Conservation (phyloP, 129 eudicot species). For the Deinandra increscens region DNA sequence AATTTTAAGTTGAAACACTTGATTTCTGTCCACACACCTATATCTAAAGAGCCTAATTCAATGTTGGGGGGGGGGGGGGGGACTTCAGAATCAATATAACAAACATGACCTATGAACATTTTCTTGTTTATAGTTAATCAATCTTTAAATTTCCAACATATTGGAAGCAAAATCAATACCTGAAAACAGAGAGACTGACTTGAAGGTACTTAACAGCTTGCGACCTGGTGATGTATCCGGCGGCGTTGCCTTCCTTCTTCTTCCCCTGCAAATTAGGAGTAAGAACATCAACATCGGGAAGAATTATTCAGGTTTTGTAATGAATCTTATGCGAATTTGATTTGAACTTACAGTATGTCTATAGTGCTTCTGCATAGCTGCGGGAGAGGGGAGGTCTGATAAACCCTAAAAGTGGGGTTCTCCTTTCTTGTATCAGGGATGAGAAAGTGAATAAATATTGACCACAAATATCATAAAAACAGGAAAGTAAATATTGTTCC, state of each 20-base stretch:
- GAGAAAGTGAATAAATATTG: too few relatives aligned
- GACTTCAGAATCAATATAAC: too few relatives aligned
- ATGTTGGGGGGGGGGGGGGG: too few relatives aligned
- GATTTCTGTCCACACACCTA: too few relatives aligned
- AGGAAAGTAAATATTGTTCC: too few relatives aligned
- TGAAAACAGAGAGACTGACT: slow-evolving; percentile 72
- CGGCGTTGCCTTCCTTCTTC: slow-evolving; percentile 93
- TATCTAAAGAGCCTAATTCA: too few relatives aligned
- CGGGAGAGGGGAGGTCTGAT: background rate
- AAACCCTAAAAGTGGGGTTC: background rate
- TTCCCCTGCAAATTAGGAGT: slow-evolving; percentile 56
- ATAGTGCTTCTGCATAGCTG: slow-evolving; percentile 88
- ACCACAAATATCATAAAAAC: too few relatives aligned
- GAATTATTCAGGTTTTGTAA: background rate
- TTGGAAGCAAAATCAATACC: slow-evolving; percentile 32
- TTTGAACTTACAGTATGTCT: slow-evolving; percentile 60
- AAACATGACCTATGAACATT: too few relatives aligned
- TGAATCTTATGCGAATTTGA: background rate
- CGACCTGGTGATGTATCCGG: slow-evolving; percentile 72
- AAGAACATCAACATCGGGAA: background rate
- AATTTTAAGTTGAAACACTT: too few relatives aligned
- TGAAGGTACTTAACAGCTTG: slow-evolving; percentile 78
- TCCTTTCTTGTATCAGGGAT: too few relatives aligned
- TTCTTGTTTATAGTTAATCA: too few relatives aligned
- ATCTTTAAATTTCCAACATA: too few relatives aligned